Percentiles rank a stretch among this genome's conserved stretches.
Conservation (phyloP, 768 basidiomycete species). For the Amanita phalloides region DNA sequence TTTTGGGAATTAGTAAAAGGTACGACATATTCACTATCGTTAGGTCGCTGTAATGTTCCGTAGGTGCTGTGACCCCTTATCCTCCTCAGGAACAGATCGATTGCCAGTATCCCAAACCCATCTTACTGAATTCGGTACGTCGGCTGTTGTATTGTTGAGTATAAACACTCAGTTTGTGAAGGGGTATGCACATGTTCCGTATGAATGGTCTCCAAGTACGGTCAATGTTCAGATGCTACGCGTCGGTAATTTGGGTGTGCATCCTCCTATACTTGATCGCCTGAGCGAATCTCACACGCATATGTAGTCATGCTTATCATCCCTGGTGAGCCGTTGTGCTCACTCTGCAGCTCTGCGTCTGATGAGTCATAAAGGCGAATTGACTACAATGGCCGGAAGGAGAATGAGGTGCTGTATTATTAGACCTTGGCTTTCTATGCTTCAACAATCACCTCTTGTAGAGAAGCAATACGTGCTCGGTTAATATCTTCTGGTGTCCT, state of each 20-base stretch:
- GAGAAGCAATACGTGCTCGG: conserved; percentile 54
- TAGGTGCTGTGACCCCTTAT: conserved; percentile 53
- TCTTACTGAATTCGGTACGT: conserved; percentile 62
- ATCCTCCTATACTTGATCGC: conserved; percentile 5
- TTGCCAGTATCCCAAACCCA: conserved; percentile 73
- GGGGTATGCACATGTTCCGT: conserved; percentile 60
- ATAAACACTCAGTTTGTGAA: conserved; percentile 14
- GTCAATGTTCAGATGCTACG: conserved; percentile 74
- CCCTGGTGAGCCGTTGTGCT: conserved; percentile 32
- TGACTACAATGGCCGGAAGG: conserved; percentile 77
- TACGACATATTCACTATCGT: conserved; percentile 10
- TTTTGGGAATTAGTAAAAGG: conserved; percentile 78
- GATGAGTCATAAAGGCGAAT: conserved; percentile 33
- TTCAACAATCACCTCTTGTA: conserved; percentile 14
- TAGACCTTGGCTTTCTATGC: background rate
- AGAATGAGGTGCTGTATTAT: conserved; percentile 46
- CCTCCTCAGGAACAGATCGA: conserved; percentile 51
- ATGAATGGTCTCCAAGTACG: conserved; percentile 64
- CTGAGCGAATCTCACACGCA: background rate
- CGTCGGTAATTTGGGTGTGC: conserved; percentile 54
- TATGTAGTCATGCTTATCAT: conserved; percentile 55
- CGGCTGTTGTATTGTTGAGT: background rate
- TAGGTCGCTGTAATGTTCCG: background rate
- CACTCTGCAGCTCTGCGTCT: conserved; percentile 6
- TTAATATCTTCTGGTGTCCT: conserved; percentile 56